Conservation (phyloP, 805 yeast genomes). For the Saccharomycopsis amapae region DNA sequence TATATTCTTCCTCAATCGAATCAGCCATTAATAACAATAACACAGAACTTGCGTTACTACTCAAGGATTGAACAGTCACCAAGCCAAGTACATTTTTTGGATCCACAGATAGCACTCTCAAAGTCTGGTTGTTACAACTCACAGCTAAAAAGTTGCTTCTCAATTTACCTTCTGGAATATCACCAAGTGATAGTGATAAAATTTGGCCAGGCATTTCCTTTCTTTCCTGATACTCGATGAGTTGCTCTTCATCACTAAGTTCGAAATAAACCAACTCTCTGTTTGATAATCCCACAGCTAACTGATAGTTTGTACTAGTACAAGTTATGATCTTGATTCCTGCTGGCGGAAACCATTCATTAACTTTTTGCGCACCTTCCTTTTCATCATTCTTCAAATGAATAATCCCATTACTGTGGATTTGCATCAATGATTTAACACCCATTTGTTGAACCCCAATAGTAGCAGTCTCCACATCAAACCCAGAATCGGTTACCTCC, state of each 20-base stretch:
- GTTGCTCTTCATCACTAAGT: conserved; percentile 49
- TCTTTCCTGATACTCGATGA: conserved; percentile 64
- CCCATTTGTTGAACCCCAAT: conserved; percentile 68
- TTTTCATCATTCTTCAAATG: conserved; percentile 39
- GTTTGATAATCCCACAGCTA: conserved; percentile 64
- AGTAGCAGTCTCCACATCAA: conserved; percentile 52
- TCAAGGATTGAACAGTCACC: conserved; percentile 57
- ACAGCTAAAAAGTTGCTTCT: conserved; percentile 57
- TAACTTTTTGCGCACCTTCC: conserved; percentile 28
- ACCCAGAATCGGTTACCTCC: conserved; percentile 60
- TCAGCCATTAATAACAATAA: conserved; percentile 30
- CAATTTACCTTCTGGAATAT: conserved; percentile 38
- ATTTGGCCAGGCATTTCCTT: conserved; percentile 47
- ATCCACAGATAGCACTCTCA: conserved; percentile 60
- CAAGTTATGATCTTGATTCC: conserved; percentile 60
- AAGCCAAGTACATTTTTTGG: conserved; percentile 53
- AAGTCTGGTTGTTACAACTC: conserved; percentile 63
- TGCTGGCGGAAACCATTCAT: conserved; percentile 79
- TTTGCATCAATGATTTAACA: conserved; percentile 53
- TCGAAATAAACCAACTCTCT: conserved; percentile 80
- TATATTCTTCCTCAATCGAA: conserved; percentile 8
- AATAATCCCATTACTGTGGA: conserved; percentile 62
- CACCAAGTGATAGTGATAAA: conserved; percentile 40
- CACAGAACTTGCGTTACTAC: conserved; percentile 38
- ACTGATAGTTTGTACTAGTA: conserved; percentile 57